These are phyloP conservation scores for Marchantia paleacea DNA, from an alignment of 225 moss, liverwort and hornwort species.

Conservation along the genomic window DNA sequence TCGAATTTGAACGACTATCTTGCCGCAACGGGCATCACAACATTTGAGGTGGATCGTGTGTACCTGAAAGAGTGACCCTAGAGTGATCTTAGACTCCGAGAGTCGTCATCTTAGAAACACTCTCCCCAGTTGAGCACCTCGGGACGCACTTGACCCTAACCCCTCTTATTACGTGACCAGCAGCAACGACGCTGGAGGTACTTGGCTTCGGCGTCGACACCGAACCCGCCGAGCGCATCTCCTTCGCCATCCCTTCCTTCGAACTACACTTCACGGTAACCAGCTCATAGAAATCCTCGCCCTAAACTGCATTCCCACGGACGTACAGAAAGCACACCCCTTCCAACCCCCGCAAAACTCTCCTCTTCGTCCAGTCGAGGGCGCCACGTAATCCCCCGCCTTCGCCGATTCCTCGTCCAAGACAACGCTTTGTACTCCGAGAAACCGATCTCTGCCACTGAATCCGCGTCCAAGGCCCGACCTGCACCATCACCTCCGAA, in stretches of 20 bases:
- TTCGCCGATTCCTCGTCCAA: background rate
- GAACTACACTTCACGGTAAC: background rate
- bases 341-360: constrained; percentile 36
- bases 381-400: background rate
- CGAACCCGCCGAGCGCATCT: constrained; percentile 8
- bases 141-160: background rate
- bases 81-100: constrained; percentile 5
- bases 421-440: background rate
- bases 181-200: background rate
- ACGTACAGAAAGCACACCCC: constrained; percentile 22
- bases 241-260: background rate
- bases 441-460: background rate
- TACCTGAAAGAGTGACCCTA: constrained; percentile 5
- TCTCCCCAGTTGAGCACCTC: background rate
- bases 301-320: constrained; percentile 19
- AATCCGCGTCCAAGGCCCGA: background rate
- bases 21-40: background rate
- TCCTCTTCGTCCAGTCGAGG: constrained; percentile 10
- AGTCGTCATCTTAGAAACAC: constrained; percentile 8
- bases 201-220: background rate
- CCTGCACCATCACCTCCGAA: background rate
- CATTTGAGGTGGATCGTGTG: background rate
- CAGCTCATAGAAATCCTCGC: constrained; percentile 7
- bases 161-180: background rate
- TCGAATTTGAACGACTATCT: background rate